These are phyloP conservation scores for Lachancea meyersii DNA, from an alignment of 805 yeast species.

Conservation along the genomic window DNA sequence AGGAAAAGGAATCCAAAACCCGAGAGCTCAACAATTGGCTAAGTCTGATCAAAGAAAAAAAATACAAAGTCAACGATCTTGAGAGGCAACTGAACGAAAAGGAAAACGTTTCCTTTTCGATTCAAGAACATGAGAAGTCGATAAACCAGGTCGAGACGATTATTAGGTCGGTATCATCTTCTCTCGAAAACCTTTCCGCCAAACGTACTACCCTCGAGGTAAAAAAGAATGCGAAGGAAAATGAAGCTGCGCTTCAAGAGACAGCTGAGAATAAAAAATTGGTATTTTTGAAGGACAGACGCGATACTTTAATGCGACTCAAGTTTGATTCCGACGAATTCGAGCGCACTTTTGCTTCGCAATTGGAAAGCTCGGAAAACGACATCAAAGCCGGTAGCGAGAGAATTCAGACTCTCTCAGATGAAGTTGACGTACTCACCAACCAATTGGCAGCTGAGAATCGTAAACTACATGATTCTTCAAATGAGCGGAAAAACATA, in stretches of 20 bases:
- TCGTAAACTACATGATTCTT: constrained; percentile 47
- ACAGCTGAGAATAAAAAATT: not conserved
- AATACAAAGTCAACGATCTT: constrained; percentile 18
- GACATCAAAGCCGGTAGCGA: constrained; percentile 19
- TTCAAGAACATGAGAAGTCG: constrained; percentile 11
- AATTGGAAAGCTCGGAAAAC: constrained; percentile 16
- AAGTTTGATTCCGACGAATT: constrained; percentile 13
- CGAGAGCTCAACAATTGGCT: constrained; percentile 19
- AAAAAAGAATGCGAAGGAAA: not conserved
- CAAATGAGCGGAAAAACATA: constrained; percentile 55
- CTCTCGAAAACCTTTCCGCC: constrained; percentile 5
- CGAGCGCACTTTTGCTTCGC: constrained; percentile 10
- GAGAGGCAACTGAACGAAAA: constrained; percentile 17
- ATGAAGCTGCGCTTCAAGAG: constrained; percentile 2
- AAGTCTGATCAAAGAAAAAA: constrained; percentile 20
- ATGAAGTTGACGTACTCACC: constrained; percentile 21
- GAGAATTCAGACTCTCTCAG: constrained; percentile 17
- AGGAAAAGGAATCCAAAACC: constrained; percentile 20
- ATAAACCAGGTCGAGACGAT: constrained; percentile 11
- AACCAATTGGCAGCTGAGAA: constrained; percentile 33
- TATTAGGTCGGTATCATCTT: constrained; percentile 7
- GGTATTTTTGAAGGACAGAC: constrained; percentile 13
- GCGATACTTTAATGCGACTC: constrained; percentile 16
- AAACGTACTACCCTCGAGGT: constrained; percentile 3
- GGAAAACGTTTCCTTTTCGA: constrained; percentile 13